Percentiles rank a stretch among this genome's conserved stretches.
Conservation (phyloP, 805 yeast species). For the Tetrapisispora iriomotensis region DNA sequence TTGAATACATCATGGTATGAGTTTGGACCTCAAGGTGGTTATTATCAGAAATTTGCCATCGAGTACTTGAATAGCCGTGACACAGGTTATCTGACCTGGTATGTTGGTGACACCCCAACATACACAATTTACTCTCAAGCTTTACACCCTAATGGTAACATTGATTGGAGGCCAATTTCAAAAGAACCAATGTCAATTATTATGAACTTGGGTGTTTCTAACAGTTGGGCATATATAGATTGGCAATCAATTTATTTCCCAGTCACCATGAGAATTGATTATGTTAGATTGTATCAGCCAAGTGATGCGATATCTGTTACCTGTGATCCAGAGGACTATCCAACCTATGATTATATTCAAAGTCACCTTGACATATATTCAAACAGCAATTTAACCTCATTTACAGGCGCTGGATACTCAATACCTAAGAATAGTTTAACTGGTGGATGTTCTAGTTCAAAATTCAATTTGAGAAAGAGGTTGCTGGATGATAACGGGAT, state of each 20-base stretch:
- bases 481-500: no score
- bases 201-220: constrained; percentile 82
- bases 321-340: constrained; percentile 81
- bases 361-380: constrained; percentile 58
- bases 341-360: constrained; percentile 76
- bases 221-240: constrained; percentile 88
- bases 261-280: constrained; percentile 62
- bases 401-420: constrained; percentile 67
- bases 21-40: constrained; percentile 39
- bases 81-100: constrained; percentile 77
- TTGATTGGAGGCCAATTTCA: constrained; percentile 71
- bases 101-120: constrained; percentile 71
- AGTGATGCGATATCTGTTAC: constrained; percentile 47
- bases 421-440: constrained; percentile 57
- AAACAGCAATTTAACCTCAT: constrained; percentile 59
- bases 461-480: background rate
- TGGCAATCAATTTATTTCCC: constrained; percentile 83
- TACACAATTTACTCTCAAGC: constrained; percentile 65
- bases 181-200: constrained; percentile 91
- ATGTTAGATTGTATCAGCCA: constrained; percentile 87
- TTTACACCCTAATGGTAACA: constrained; percentile 82
- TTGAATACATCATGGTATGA: constrained; percentile 80
- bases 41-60: constrained; percentile 65
- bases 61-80: constrained; percentile 68
- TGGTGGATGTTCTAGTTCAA: constrained; percentile 34